Base-by-base conservation (phyloP, 192 early-diverging fungal genomes). In the Rhizophagus clarus region DNA sequence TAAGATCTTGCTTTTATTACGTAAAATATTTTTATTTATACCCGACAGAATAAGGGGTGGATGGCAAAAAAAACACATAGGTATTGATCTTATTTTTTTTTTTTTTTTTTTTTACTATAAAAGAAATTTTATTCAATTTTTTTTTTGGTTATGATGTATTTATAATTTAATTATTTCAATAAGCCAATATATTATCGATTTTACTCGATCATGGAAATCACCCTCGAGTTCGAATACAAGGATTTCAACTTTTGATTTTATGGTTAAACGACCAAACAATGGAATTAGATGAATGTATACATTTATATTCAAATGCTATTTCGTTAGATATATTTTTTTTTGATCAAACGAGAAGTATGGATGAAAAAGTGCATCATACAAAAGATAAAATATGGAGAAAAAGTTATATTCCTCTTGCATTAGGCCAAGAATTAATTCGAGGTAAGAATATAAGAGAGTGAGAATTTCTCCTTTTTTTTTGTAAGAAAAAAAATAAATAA, bases 201-300 rank as follows among this genome's bases (percentile, higher is more conserved):
- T 81, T 95, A 0, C 85, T 95, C 12, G 85, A 88, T 42, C 86
- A 88, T 61, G 84, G 87, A 15, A 96, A 95, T 81, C 93, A 96
- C 73, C 86, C 88, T 4, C 81, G 89, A 37, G 70, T 95, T 29
- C 89, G 94, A 28, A 84, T 86, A 9, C 88, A 94, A 78, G 95
- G 95, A 61, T 89, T 96, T 76, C 87, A 88, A 22, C 74, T 96
- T 22, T 80, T 96, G 1, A 87, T 95, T 28, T 81, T 90, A 12
- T 95, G 90, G 90, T 64, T 96, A 29, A 91, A 93, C 84, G 85
- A 86, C 32, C 92, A 92, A 56, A 86, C 89, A 6, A 83, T 85
- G 1, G 89, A 92, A 60, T 87, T 86, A 37, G 82, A 83, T 4
- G 93, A 94, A 78, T 86, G 86, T 20, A 87, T 89, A 68, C 74